These are phyloP conservation scores for Leccinum arenicola DNA, from an alignment of 768 basidiomycete genomes.

Conservation along the genomic window DNA sequence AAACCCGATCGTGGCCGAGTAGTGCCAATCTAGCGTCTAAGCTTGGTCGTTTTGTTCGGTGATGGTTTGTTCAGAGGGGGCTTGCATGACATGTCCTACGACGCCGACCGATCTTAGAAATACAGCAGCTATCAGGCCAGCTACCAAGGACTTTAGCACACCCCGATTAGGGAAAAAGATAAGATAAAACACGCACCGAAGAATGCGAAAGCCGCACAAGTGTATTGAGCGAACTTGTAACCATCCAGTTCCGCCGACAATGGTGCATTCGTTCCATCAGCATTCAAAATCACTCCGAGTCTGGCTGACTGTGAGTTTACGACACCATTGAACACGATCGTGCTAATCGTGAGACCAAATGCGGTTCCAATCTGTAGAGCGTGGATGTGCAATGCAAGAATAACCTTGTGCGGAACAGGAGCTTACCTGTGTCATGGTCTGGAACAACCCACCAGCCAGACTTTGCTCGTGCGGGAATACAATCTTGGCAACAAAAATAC, in stretches of 20 bases:
- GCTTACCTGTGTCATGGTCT: conserved; percentile 70
- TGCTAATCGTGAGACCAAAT: conserved; percentile 68
- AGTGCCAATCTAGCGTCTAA: conserved; percentile 3
- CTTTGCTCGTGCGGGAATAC: conserved; percentile 69
- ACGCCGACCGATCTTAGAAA: conserved; percentile 42
- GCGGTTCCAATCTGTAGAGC: conserved; percentile 56
- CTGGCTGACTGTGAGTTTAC: conserved; percentile 30
- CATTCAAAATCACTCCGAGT: conserved; percentile 32
- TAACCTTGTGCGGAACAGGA: background rate
- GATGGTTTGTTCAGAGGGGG: conserved; percentile 25
- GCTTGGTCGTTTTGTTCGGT: conserved; percentile 6
- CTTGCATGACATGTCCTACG: conserved; percentile 31
- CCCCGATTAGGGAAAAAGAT: background rate
- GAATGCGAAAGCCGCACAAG: conserved; percentile 56
- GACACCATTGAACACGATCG: conserved; percentile 67
- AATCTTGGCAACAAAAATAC: conserved; percentile 70
- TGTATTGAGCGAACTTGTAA: conserved; percentile 70
- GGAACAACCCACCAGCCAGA: conserved; percentile 72
- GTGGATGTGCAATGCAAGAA: background rate
- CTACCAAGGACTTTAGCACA: conserved; percentile 14
- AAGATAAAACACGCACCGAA: conserved; percentile 38
- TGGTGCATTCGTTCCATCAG: conserved; percentile 30
- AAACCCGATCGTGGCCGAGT: background rate
- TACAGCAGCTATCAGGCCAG: conserved; percentile 31
- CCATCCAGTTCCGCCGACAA: conserved; percentile 42